Base-by-base conservation (phyloP, 2,329 filamentous ascomycete species). In the Colletotrichum salicis region DNA sequence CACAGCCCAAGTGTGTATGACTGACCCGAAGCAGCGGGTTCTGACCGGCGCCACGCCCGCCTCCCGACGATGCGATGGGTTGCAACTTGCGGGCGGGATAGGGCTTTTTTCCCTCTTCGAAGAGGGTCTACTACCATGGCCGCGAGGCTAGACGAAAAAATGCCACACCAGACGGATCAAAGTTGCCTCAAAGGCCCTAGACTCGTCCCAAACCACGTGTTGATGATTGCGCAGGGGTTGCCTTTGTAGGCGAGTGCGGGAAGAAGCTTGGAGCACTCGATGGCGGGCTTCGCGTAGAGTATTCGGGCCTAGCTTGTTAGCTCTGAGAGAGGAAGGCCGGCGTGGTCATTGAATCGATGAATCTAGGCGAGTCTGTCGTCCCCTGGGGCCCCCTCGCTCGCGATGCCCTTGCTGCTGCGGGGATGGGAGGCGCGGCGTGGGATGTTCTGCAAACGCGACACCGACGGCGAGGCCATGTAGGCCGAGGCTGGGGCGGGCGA, bases 11-110 rank as follows among this genome's bases (percentile, higher is more conserved):
- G 48, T 55, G 35, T 54, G 64, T 64, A 51, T 41, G 61, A 69
- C 71, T 41, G 61, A 69, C 71, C 71, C 71, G 61, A 59, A 64
- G 60, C 63, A 41, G 68, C 60, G 71, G 71, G 61, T 65, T 73
- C 68, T 64, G 64, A 65, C 31, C 48, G 54, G 58, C 71, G 71
- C 71, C 71, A 73, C 64, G 56, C 69, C 48, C 64, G 68, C 68
- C 48, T 45, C 35, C 31, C 57, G 31, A 61, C 57, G 45, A 37
- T 52, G 29, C n/a, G 56, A 54, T 55, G 56, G 56, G 33, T 57
- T 45, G 37, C 37, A 41, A 41, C 37, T 41, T 41, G 19, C 41
- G 41, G 41, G 41, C 41, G 41, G 41, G 41, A n/a, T 11, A 22
- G 19, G 19, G 41, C 7, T n/a, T 48, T 41, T 19, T 48, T 48